A percentile compares a stretch with the other conserved stretches of the same genome.
Conservation (phyloP, 108 stramenopile genomes). For the Nannochloropsis salina region DNA sequence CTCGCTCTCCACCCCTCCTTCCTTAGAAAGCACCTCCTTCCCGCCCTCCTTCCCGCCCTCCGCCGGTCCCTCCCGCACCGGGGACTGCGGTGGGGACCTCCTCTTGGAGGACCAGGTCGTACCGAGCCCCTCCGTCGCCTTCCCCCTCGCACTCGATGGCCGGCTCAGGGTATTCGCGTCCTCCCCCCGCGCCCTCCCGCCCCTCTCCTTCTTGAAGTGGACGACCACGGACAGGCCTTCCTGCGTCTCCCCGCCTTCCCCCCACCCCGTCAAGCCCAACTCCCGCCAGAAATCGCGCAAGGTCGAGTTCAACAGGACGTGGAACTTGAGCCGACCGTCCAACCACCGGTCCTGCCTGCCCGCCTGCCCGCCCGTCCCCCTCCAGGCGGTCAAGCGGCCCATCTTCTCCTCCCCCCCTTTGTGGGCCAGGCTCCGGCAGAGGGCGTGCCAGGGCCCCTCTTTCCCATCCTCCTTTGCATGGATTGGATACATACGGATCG, state of each 20-base stretch:
- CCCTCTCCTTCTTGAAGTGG: neutral
- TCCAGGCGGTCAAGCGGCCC: neutral
- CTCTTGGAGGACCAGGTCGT: neutral
- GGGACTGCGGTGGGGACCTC: neutral
- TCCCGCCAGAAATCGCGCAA: neutral
- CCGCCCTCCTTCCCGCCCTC: neutral
- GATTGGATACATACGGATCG: neutral
- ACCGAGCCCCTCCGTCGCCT: neutral
- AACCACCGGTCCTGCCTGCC: neutral
- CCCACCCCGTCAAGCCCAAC: too few species aligned
- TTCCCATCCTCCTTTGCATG: neutral
- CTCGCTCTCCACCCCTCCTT: too few species aligned
- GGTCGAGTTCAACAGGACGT: neutral
- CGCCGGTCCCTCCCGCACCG: neutral
- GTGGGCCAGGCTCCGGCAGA: too few species aligned
- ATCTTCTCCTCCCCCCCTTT: neutral
- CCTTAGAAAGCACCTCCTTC: neutral
- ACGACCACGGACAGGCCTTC: too few species aligned
- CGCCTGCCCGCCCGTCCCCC: neutral
- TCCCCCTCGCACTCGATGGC: neutral
- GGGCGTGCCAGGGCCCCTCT: too few species aligned
- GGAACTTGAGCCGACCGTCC: neutral
- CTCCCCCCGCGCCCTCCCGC: neutral
- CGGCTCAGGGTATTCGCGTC: too few species aligned
- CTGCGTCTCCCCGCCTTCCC: too few species aligned